Evolutionary conservation across 495 filamentous ascomycete genomes (phyloP), one percentile per base, ranked within the genome.

Genomic region (Coniosporium apollinis): DNA sequence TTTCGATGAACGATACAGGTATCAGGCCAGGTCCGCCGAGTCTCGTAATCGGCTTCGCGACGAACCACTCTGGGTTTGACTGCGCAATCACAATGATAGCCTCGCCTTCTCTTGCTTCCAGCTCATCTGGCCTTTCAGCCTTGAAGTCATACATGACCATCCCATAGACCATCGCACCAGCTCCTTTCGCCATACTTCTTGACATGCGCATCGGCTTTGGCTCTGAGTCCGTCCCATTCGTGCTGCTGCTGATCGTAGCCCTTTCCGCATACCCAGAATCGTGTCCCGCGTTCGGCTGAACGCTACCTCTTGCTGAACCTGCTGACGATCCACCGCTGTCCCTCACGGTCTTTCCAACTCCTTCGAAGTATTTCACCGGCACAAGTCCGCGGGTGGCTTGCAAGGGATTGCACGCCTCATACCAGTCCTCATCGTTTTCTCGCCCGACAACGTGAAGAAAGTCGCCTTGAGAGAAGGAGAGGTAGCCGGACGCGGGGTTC

Each of bases 31-130:
- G 89, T 8, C 89, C 89, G 16, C 89, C 89, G 15, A 96, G 66
- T 45, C 91, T 69, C 35, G 87, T 85, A 49, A 96, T 97, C 5
- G 89, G 91, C 59, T 97, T 97, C 11, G 91, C 91, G 47, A 97
- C 89, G 49, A 94, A 97, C 89, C 89, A 97, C 55, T 97, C 89
- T 22, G 87, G 85, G 48, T 96, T 94, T n/a, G 89, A 96, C 56
- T 94, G 89, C 25, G 89, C 89, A 52, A 96, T 96, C 19, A 96
- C 85, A 38, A 97, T 94, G 49, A 97, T 94, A 22, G 83, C 80
- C 56, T 97, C 89, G 37, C 89, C 91, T 30, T 78, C 74, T 55
- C 89, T 91, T 18, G 91, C 91, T 43, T 94, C 87, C 43, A 97
- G 57, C 56, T 97, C 89, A 45, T 96, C 91, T 2, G 86, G 81